Evolutionary conservation across 2,329 filamentous ascomycete genomes (phyloP).

Genomic region (Lachnellula subtilissima): DNA sequence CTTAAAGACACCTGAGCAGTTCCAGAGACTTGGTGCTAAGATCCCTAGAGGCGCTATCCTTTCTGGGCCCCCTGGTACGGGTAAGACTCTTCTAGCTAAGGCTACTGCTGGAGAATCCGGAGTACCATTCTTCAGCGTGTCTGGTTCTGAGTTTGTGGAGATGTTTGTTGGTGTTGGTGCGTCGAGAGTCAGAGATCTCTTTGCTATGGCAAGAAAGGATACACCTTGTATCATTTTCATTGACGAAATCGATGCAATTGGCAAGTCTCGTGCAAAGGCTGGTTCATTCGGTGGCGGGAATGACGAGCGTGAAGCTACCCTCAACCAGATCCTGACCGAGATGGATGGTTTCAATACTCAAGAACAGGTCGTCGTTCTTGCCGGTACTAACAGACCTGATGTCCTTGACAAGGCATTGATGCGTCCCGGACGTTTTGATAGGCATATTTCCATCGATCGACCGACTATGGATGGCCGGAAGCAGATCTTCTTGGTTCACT

Average conservation of each 20-base stretch:
- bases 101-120: slow-evolving; percentile 95
- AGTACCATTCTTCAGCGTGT: slow-evolving; percentile 97
- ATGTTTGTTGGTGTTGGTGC: slow-evolving; percentile 99
- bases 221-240: slow-evolving; percentile 99
- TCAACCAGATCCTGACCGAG: slow-evolving; percentile 97
- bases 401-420: slow-evolving; percentile 93
- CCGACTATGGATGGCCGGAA: slow-evolving; percentile 96
- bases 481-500: slow-evolving; percentile 92
- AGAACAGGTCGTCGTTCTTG: slow-evolving; percentile 93
- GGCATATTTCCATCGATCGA: slow-evolving; percentile 90
- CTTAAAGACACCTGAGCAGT: slow-evolving; percentile 86
- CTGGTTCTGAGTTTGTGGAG: slow-evolving; percentile 97
- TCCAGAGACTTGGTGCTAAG: slow-evolving; percentile 92
- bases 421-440: slow-evolving; percentile 93
- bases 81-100: slow-evolving; percentile 96
- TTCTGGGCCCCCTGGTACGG: slow-evolving; percentile 94
- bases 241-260: slow-evolving; percentile 97
- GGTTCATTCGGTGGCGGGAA: slow-evolving; percentile 81
- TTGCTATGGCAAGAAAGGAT: slow-evolving; percentile 90
- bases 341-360: slow-evolving; percentile 99
- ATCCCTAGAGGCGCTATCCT: slow-evolving; percentile 96
- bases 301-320: slow-evolving; percentile 91
- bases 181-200: slow-evolving; percentile 89
- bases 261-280: slow-evolving; percentile 78
- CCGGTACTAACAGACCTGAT: slow-evolving; percentile 93